Percentiles rank a stretch among this genome's conserved stretches.
phyloP scores from a whole-genome alignment of 208 protist genomes.

The Acanthamoeba triangularis region DNA sequence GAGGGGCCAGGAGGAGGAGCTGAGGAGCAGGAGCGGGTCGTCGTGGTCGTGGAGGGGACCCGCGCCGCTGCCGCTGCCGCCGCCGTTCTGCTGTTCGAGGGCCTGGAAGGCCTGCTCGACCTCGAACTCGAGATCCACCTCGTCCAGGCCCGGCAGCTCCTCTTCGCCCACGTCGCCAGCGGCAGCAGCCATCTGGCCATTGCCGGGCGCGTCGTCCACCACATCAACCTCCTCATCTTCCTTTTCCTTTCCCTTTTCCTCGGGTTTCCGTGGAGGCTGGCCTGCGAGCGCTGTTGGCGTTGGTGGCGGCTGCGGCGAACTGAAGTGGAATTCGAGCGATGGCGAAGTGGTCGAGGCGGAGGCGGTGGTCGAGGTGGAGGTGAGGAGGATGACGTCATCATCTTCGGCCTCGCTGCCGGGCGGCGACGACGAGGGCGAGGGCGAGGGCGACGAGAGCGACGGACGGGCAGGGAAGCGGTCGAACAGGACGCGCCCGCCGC shows the following conservation, averaged over 20 bases:
- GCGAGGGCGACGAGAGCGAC: background rate
- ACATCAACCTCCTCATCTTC: background rate
- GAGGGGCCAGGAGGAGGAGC: background rate
- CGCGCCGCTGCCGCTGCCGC: background rate
- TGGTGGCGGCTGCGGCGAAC: background rate
- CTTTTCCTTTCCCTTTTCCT: background rate
- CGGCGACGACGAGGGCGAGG: background rate
- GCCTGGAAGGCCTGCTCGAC: constrained; percentile 34
- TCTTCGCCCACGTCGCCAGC: background rate
- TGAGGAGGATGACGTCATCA: background rate
- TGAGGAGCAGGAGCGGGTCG: background rate
- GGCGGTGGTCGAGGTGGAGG: background rate
- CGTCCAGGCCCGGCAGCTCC: constrained; percentile 7
- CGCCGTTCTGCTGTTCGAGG: background rate
- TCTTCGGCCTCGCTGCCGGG: background rate
- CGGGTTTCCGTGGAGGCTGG: background rate
- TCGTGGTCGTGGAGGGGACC: background rate
- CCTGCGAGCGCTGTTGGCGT: background rate
- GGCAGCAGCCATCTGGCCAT: background rate
- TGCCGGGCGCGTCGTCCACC: background rate
- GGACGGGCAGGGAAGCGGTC: background rate
- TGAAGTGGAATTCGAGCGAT: no score
- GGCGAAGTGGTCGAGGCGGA: background rate
- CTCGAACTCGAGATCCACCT: constrained; percentile 50
- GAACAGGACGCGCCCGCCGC: constrained; percentile 50